A percentile compares a stretch with the other conserved stretches of the same genome.
Conservation (phyloP, 768 basidiomycete species). For the Lactarius hengduanensis region DNA sequence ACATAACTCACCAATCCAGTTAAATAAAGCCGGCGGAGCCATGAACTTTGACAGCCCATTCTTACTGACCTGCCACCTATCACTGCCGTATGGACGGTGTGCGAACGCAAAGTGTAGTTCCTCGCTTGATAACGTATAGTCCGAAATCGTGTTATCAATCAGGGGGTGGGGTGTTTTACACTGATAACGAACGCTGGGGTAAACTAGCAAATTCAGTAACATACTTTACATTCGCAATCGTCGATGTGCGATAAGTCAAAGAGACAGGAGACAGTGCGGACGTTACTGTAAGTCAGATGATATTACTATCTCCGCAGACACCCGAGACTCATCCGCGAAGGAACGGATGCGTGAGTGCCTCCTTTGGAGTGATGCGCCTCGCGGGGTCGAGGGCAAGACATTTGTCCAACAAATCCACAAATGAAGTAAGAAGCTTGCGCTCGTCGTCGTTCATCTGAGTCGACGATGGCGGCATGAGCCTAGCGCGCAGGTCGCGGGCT, state of each 20-base stretch:
- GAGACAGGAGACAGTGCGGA: not conserved
- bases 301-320: not conserved
- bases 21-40: too few relatives aligned
- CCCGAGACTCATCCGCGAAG: slow-evolving; percentile 50
- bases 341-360: slow-evolving; percentile 86
- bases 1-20: too few relatives aligned
- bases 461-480: slow-evolving; percentile 77
- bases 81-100: not conserved
- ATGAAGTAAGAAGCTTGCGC: slow-evolving; percentile 69
- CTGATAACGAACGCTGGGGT: not conserved
- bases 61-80: not conserved
- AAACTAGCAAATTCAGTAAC: slow-evolving; percentile 14
- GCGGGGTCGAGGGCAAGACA: slow-evolving; percentile 85
- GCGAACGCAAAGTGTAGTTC: not conserved
- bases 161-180: not conserved
- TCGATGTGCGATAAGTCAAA: not conserved
- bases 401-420: slow-evolving; percentile 90
- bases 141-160: not conserved
- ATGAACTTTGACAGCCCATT: not conserved
- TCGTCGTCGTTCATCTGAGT: slow-evolving; percentile 89
- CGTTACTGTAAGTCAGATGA: not conserved
- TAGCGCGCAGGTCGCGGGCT: slow-evolving; percentile 71
- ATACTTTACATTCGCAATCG: slow-evolving; percentile 15
- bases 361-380: slow-evolving; percentile 84
- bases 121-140: not conserved